These are phyloP conservation scores for Monilinia aucupariae DNA, from an alignment of 2,329 filamentous ascomycete genomes.

Conservation along the genomic window DNA sequence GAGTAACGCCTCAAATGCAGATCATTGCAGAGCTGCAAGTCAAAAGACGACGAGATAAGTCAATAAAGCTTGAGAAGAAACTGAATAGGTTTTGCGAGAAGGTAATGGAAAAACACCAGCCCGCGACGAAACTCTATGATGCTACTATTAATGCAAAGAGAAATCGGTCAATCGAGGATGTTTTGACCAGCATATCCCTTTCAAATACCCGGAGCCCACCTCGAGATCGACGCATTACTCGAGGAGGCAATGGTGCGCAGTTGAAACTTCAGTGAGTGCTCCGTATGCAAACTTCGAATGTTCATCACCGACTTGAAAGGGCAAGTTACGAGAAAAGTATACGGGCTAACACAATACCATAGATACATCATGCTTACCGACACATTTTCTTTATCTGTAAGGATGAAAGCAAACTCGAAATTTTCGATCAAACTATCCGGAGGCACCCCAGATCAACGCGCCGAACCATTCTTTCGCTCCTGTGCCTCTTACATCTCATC, in stretches of 20 bases:
- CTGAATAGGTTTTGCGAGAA: constrained; percentile 27
- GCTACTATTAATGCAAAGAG: constrained; percentile 33
- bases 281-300: no score
- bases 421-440: constrained; percentile 19
- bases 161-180: no score
- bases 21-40: neutral
- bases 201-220: no score
- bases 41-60: constrained; percentile 22
- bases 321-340: no score
- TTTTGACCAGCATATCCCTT: no score
- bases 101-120: constrained; percentile 35
- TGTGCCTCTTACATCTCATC: constrained; percentile 34
- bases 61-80: constrained; percentile 22
- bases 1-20: no score
- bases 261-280: constrained; percentile 28
- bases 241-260: constrained; percentile 31
- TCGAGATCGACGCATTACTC: constrained; percentile 33
- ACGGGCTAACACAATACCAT: no score
- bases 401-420: no score
- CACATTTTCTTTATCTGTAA: no score
- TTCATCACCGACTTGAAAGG: neutral
- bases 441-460: no score
- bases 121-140: constrained; percentile 38
- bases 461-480: constrained; percentile 26
- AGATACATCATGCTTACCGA: constrained; percentile 28